phyloP scores from a whole-genome alignment of 495 filamentous ascomycete genomes.

The Daldinia loculata region DNA sequence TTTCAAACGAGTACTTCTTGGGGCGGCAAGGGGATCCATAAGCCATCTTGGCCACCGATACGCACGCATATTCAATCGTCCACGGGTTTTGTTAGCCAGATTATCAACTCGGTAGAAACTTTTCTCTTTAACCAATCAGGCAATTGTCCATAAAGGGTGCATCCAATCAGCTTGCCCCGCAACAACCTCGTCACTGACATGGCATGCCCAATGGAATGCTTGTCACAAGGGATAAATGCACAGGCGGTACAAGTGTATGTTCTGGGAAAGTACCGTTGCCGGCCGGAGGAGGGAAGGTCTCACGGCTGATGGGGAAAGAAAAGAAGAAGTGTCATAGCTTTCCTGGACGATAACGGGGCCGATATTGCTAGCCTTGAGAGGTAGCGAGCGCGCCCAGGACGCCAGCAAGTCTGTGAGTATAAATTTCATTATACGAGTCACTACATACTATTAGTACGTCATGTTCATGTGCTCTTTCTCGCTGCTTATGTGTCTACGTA shows the following conservation, averaged over 20 bases:
- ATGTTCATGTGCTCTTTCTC: slow-evolving; percentile 18
- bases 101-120: slow-evolving; percentile 41
- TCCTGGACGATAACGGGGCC: slow-evolving; percentile 14
- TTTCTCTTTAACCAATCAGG: slow-evolving; percentile 44
- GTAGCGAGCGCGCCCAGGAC: not conserved
- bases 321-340: slow-evolving; percentile 6
- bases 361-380: slow-evolving; percentile 12
- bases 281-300: slow-evolving; percentile 33
- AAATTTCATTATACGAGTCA: slow-evolving; percentile 28
- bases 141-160: slow-evolving; percentile 35
- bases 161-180: slow-evolving; percentile 38
- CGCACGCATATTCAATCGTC: slow-evolving; percentile 40
- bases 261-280: slow-evolving; percentile 35
- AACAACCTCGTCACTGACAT: slow-evolving; percentile 40
- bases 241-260: slow-evolving; percentile 29
- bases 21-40: slow-evolving; percentile 39
- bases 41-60: slow-evolving; percentile 38
- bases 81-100: slow-evolving; percentile 41
- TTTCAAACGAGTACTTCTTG: slow-evolving; percentile 31
- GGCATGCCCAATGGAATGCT: slow-evolving; percentile 40
- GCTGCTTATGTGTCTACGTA: slow-evolving; percentile 38
- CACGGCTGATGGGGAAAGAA: slow-evolving; percentile 26
- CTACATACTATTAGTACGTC: slow-evolving; percentile 16
- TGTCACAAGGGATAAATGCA: slow-evolving; percentile 45
- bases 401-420: slow-evolving; percentile 8